Conservation (phyloP, 176 grass and related monocot species). For the Calamus simplicifolius region DNA sequence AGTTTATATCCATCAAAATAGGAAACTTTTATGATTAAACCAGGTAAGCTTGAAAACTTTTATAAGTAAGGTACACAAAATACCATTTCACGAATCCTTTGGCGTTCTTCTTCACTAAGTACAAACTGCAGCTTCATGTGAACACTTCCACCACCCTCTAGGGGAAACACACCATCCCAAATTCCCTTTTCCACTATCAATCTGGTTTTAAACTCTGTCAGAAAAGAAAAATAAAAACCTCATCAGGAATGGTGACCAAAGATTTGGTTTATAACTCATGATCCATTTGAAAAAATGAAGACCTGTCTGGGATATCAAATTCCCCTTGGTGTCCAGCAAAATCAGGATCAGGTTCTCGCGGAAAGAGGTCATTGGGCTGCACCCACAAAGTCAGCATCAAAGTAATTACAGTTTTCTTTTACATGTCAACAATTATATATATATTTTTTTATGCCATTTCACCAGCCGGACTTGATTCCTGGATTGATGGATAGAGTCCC, state of each 20-base stretch:
- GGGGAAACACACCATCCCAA: slow-evolving; percentile 20
- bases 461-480: too few relatives aligned
- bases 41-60: too few relatives aligned
- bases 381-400: not conserved
- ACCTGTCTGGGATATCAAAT: slow-evolving; percentile 24
- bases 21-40: too few relatives aligned
- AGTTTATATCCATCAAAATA: not conserved
- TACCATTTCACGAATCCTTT: slow-evolving; percentile 36
- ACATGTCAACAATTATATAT: too few relatives aligned
- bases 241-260: too few relatives aligned
- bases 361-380: slow-evolving; percentile 31
- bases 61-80: too few relatives aligned
- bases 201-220: slow-evolving; percentile 29
- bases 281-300: not conserved
- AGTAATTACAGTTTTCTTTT: not conserved
- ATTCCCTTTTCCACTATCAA: slow-evolving; percentile 33
- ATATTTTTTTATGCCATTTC: too few relatives aligned
- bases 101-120: slow-evolving; percentile 30
- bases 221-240: not conserved
- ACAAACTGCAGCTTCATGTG: slow-evolving; percentile 27
- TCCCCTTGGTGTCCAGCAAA: slow-evolving; percentile 20
- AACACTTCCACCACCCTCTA: slow-evolving; percentile 19
- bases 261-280: too few relatives aligned
- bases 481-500: too few relatives aligned
- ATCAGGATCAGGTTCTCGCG: slow-evolving; percentile 33